Percentiles rank a stretch among this genome's conserved stretches.
Conservation (phyloP, 495 filamentous ascomycete genomes). For the Evansstolkia leycettana region DNA sequence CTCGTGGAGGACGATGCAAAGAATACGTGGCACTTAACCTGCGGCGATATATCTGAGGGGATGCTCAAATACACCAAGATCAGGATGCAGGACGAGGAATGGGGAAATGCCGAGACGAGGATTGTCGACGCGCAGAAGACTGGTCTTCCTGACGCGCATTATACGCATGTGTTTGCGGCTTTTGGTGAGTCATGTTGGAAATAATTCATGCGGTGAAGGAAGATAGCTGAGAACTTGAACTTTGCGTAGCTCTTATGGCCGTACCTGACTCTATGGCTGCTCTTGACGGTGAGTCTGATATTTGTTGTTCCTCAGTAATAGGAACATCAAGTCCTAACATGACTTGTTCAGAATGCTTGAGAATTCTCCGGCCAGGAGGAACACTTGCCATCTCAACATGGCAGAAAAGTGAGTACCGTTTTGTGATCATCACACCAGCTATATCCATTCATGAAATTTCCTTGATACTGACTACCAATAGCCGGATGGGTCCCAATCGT, state of each 20-base stretch:
- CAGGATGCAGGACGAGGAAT: constrained; percentile 16
- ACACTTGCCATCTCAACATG: constrained; percentile 23
- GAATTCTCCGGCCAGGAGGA: constrained; percentile 26
- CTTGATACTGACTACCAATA: constrained; percentile 6
- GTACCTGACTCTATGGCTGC: constrained; percentile 13
- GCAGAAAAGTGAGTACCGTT: constrained; percentile 18
- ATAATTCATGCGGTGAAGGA: too few relatives aligned
- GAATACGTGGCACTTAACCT: constrained; percentile 16
- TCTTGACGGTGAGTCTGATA: constrained; percentile 16
- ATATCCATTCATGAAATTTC: too few relatives aligned
- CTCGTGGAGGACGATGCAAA: constrained; percentile 12
- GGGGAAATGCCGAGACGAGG: constrained; percentile 19
- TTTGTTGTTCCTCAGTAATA: too few relatives aligned
- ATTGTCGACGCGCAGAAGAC: constrained; percentile 23
- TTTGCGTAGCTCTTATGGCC: constrained; percentile 14
- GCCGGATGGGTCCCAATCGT: constrained; percentile 19
- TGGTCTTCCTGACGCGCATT: constrained; percentile 14
- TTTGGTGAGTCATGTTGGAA: constrained; percentile 16
- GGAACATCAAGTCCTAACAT: too few relatives aligned
- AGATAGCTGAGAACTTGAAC: constrained; percentile 1
- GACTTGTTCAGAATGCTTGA: constrained; percentile 21
- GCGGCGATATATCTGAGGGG: constrained; percentile 22
- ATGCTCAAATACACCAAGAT: constrained; percentile 19
- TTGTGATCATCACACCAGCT: too few relatives aligned
- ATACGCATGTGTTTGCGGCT: constrained; percentile 21